Conservation (phyloP, 441 rosid species). For the Erodium chrysanthum region DNA sequence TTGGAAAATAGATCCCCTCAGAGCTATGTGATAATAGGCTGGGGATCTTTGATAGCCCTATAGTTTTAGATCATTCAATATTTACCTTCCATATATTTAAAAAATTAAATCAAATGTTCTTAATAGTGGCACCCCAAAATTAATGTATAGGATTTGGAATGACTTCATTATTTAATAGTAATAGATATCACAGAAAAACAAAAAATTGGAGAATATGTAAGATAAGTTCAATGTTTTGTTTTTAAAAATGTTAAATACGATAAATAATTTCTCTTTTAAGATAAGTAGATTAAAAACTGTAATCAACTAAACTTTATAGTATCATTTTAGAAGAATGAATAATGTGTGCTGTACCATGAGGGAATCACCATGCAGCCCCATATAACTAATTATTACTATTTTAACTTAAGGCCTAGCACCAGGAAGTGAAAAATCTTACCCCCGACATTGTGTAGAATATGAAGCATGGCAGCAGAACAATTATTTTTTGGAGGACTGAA, state of each 20-base stretch:
- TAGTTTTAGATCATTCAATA: neutral
- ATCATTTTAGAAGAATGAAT: neutral
- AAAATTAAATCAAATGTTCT: neutral
- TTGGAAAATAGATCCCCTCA: too few relatives aligned
- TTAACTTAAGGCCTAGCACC: neutral
- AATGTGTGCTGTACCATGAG: neutral
- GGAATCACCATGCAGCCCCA: too few relatives aligned
- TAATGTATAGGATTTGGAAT: neutral
- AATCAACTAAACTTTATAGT: neutral
- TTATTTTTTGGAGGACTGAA: too few relatives aligned
- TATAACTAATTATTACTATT: neutral
- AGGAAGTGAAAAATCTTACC: neutral
- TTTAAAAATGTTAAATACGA: neutral
- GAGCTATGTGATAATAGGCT: neutral
- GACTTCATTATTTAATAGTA: slow-evolving; percentile 2
- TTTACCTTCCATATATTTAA: neutral
- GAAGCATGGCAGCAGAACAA: too few relatives aligned
- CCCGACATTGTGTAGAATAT: too few relatives aligned
- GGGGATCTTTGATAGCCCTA: neutral
- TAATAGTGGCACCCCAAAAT: neutral
- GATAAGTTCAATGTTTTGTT: neutral
- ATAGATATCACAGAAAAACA: neutral
- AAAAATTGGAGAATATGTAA: neutral
- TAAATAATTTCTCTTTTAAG: neutral
- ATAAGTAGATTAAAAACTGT: neutral